Evolutionary conservation across 1,139 yeast genomes (phyloP).

Genomic region (Magnusiomyces fungicola): DNA sequence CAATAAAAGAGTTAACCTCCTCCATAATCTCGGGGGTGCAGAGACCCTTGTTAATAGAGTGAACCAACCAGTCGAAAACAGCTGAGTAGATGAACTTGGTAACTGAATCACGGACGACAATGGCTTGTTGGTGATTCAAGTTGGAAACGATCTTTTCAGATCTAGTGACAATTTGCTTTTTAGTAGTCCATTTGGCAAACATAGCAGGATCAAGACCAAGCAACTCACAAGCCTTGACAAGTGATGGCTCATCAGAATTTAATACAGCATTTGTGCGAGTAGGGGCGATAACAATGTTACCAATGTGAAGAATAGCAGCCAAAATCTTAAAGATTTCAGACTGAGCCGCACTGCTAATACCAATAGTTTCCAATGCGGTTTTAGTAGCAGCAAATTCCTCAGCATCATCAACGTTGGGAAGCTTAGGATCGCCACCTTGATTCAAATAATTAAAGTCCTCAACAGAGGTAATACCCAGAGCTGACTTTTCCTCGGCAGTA

Average conservation of each 20-base stretch:
- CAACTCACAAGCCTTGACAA: constrained; percentile 75
- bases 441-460: constrained; percentile 74
- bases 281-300: constrained; percentile 84
- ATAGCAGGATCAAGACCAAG: constrained; percentile 68
- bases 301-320: constrained; percentile 87
- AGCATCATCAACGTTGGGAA: constrained; percentile 75
- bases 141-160: constrained; percentile 86
- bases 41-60: constrained; percentile 69
- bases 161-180: constrained; percentile 89
- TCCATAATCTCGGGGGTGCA: constrained; percentile 58
- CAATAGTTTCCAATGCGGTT: constrained; percentile 72
- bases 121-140: constrained; percentile 75
- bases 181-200: constrained; percentile 88
- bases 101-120: constrained; percentile 92
- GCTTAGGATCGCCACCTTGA: constrained; percentile 76
- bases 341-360: constrained; percentile 57
- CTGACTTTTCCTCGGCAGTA: constrained; percentile 48
- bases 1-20: constrained; percentile 68
- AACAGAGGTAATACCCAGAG: constrained; percentile 50
- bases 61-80: constrained; percentile 91
- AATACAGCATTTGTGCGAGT: constrained; percentile 80
- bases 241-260: constrained; percentile 78
- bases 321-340: constrained; percentile 64
- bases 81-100: constrained; percentile 91
- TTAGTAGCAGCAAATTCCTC: constrained; percentile 68